Evolutionary conservation across 129 eudicot genomes (phyloP), one percentile per base, ranked within the genome.

Genomic region (Artemisia argyi): DNA sequence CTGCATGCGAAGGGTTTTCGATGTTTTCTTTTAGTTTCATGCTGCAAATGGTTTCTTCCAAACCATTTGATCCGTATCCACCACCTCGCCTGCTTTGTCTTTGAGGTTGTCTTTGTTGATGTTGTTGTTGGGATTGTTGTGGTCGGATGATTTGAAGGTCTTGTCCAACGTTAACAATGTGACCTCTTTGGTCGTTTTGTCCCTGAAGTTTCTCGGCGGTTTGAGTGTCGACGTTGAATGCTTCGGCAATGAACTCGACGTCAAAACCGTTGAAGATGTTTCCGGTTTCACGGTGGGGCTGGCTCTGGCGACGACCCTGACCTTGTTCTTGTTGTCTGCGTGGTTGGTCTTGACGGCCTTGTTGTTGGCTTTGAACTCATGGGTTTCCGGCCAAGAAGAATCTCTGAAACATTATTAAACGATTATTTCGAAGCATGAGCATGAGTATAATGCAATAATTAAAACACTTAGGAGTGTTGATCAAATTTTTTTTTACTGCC

Each of bases 41-140:
- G 3, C 80, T 76, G 88, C 97, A 90, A 20, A 87, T 53, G 28
- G 97, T 85, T 75, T 90, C 95, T 56, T 87, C 90, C 3, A 87
- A 17, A 15, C 87, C 90, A 59, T 87, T 87, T 2, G 72, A 14
- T 2, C 58, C 72, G 6, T 11, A 3, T 28, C 48, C 35, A 24
- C 65, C 49, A 11, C 68, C 68, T 7, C 68, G 79, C 55, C 57
- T 14, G 54, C 32, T 18, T 39, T 39, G 74, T 18, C 5, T 24
- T 10, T 54, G 64, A 6, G 30, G 64, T 10, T 63, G 30, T 13
- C 76, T 49, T 15, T 28, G 72, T 12, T 64, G 24, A 18, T 69
- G 55, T 26, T 68, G 67, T 39, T 39, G 44, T 20, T 69, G 65
- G 13, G 74, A 77, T 28, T 79, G 82, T 14, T 44, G 83, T 54